Conservation (phyloP, 495 filamentous ascomycete species). For the Neurospora sp. region DNA sequence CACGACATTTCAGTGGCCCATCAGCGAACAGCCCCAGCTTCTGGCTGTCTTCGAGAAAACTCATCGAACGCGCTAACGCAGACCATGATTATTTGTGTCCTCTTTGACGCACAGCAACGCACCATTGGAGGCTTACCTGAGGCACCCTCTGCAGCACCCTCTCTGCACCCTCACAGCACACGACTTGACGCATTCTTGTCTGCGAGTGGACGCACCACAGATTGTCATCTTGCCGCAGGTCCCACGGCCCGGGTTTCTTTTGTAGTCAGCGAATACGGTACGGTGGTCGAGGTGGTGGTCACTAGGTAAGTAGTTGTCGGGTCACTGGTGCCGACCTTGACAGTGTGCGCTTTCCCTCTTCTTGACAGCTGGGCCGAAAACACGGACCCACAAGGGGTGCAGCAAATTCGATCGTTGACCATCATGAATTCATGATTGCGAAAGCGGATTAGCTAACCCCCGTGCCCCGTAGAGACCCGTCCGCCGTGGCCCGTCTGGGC, state of each 20-base stretch:
- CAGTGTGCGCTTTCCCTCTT: background rate
- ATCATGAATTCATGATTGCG: background rate
- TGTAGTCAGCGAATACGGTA: background rate
- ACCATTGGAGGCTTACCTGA: background rate
- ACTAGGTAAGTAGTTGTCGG: background rate
- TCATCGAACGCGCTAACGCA: constrained; percentile 24
- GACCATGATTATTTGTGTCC: background rate
- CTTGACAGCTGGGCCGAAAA: background rate
- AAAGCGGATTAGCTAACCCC: background rate
- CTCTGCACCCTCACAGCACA: background rate
- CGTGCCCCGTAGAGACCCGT: background rate
- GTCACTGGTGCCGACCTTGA: background rate
- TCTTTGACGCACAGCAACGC: background rate
- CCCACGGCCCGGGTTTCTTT: background rate
- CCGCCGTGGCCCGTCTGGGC: background rate
- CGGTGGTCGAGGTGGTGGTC: background rate
- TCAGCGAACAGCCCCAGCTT: constrained; percentile 14
- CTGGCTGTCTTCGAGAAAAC: constrained; percentile 28
- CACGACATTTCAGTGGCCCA: constrained; percentile 8
- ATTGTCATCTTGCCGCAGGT: background rate
- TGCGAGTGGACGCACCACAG: background rate
- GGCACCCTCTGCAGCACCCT: background rate
- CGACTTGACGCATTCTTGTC: background rate
- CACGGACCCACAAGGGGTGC: background rate
- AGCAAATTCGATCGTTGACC: background rate